Evolutionary conservation across 768 basidiomycete species (phyloP).

Genomic region (Tremella fuciformis): DNA sequence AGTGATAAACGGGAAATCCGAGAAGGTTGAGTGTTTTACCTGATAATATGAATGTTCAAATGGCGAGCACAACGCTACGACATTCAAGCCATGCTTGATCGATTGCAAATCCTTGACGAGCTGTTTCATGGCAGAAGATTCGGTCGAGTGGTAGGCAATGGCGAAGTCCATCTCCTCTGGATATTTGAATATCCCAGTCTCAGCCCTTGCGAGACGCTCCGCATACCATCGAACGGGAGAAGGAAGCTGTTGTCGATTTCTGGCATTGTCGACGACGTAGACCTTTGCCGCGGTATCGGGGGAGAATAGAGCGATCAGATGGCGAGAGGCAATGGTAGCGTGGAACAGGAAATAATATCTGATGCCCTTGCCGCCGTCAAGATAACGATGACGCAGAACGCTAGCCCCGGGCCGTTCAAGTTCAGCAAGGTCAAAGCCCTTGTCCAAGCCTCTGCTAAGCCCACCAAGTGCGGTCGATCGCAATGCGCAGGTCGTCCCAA

Average conservation of each 20-base stretch:
- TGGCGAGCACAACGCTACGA: conserved; percentile 77
- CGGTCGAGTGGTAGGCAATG: conserved; percentile 73
- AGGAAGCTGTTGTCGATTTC: conserved; percentile 75
- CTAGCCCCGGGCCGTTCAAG: conserved; percentile 65
- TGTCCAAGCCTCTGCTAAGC: conserved; percentile 74
- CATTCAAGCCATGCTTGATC: conserved; percentile 60
- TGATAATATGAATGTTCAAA: conserved; percentile 85
- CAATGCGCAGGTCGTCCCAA: conserved; percentile 77
- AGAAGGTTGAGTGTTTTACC: conserved; percentile 62
- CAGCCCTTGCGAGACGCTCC: conserved; percentile 62
- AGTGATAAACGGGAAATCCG: conserved; percentile 80
- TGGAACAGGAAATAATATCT: conserved; percentile 90
- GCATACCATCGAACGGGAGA: conserved; percentile 72
- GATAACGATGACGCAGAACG: conserved; percentile 66
- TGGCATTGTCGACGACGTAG: conserved; percentile 85
- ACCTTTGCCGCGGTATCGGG: conserved; percentile 69
- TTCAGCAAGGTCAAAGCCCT: conserved; percentile 78
- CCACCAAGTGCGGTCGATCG: conserved; percentile 64
- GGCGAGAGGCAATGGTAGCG: conserved; percentile 68
- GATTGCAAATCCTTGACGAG: conserved; percentile 82
- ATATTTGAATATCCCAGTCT: conserved; percentile 60
- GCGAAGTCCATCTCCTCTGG: conserved; percentile 55
- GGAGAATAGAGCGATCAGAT: conserved; percentile 83
- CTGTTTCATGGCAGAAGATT: conserved; percentile 74
- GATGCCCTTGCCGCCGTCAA: conserved; percentile 65